Evolutionary conservation across 495 filamentous ascomycete species (phyloP), one percentile per base, ranked within the genome.

Genomic region (Hyphodiscus hymeniophilus): DNA sequence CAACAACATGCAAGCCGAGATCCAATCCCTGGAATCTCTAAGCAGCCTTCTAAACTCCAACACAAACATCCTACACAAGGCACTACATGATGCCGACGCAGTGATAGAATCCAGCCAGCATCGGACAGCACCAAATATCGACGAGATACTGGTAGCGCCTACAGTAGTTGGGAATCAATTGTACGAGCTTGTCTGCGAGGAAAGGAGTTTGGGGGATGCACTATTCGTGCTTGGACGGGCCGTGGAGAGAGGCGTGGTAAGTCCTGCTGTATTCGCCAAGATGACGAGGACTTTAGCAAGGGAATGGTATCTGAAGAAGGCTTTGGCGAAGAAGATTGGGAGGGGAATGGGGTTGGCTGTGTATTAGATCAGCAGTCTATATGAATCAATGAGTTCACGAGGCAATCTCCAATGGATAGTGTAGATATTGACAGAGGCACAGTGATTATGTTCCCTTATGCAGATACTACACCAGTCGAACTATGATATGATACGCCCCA

Each of bases 161-260:
- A 94, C 89, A 0, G 85, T 97, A 3, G 90, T 95, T 17, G 89
- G 84, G 6, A 86, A 85, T 56, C 92, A 98, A 72, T 67, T 98
- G 45, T 98, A 95, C 63, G 81, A 84, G 48, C 68, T 89, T 2
- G 85, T 87, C 18, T 84, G 87, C 1, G 92, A 97, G 61, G 91
- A 94, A 61, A 73, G 81, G 41, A 87, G 82, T 6, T 73, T 92
- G 31, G 84, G 81, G 44, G 90, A 95, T 54, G 84, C 85, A 20
- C 79, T 95, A 51, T 92, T 87, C 57, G 80, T 90, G 20, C 72
- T 98, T 33, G 87, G 88, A 21, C 71, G 80, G 35, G 92, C 84
- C 11, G 70, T 96, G 31, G 89, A 94, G 62, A 71, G 77, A 36
- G 92, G 91, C 5, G 74, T 88, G 45, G 80, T 96, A 26, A 74